Evolutionary conservation across 1,284 basidiomycete genomes (phyloP).

Genomic region (Puccinia coronata): DNA sequence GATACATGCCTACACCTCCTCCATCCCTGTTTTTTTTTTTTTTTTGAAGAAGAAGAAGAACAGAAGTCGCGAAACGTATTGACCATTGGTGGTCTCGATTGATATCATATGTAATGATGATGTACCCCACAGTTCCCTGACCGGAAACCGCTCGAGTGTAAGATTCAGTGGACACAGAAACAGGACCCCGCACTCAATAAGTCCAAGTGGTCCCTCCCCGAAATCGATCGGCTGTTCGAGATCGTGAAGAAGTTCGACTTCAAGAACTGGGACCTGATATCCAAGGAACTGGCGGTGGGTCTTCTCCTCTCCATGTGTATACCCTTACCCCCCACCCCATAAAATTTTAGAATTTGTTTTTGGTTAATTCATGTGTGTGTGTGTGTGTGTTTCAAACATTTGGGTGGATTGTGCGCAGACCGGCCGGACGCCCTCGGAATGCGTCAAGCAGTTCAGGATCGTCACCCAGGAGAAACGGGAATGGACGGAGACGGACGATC

Average conservation of each 20-base stretch:
- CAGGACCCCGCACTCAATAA: slow-evolving; percentile 52
- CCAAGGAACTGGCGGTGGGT: slow-evolving; percentile 50
- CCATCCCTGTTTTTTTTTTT: no score
- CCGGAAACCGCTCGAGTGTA: slow-evolving; percentile 51
- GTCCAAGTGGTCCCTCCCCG: slow-evolving; percentile 49
- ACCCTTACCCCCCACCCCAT: no score
- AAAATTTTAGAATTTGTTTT: no score
- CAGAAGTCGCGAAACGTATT: no score
- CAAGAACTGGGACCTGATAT: slow-evolving; percentile 51
- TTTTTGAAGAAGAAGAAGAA: no score
- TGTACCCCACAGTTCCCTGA: slow-evolving; percentile 52
- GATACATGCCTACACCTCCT: neutral
- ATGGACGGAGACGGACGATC: slow-evolving; percentile 53
- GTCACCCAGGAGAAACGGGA: slow-evolving; percentile 33
- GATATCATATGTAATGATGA: no score
- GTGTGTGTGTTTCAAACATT: no score
- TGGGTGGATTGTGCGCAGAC: slow-evolving; percentile 22
- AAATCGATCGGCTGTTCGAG: slow-evolving; percentile 48
- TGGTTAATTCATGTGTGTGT: no score
- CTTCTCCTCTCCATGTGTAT: no score
- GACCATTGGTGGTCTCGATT: no score
- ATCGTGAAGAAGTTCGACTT: slow-evolving; percentile 43
- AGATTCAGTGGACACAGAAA: slow-evolving; percentile 52
- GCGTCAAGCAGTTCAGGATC: slow-evolving; percentile 50
- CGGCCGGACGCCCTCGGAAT: slow-evolving; percentile 49